Conservation (phyloP, 345 rosid species). For the Populus ilicifolia region DNA sequence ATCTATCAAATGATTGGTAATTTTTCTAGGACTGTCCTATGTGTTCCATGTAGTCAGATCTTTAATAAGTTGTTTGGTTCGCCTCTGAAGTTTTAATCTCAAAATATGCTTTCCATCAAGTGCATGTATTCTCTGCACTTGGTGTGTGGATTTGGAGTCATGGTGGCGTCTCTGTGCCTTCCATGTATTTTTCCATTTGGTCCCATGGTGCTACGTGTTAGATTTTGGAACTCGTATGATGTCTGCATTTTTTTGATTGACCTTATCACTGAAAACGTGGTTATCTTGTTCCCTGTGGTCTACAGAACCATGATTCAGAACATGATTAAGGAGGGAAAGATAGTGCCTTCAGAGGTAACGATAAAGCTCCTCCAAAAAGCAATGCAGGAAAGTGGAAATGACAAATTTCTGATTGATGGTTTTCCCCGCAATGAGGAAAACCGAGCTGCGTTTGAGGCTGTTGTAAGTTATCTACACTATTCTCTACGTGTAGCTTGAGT, state of each 20-base stretch:
- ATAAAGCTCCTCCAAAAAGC: slow-evolving; percentile 32
- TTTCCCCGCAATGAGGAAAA: slow-evolving; percentile 34
- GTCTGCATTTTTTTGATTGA: neutral
- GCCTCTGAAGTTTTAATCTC: neutral
- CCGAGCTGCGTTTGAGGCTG: slow-evolving; percentile 31
- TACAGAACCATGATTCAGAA: slow-evolving; percentile 54
- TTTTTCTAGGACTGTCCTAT: neutral
- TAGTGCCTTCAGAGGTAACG: slow-evolving; percentile 41
- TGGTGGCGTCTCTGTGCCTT: neutral
- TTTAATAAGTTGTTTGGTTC: neutral
- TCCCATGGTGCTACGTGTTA: neutral
- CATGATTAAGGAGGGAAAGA: slow-evolving; percentile 60
- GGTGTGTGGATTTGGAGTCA: neutral
- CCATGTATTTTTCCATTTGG: neutral
- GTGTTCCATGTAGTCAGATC: neutral
- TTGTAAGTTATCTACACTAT: slow-evolving; percentile 13
- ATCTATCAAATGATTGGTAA: neutral
- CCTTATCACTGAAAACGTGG: neutral
- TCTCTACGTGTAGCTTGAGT: neutral
- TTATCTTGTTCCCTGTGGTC: neutral
- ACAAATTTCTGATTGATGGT: slow-evolving; percentile 31
- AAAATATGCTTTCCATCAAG: neutral
- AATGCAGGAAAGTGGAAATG: slow-evolving; percentile 23
- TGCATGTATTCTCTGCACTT: neutral
- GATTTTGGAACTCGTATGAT: slow-evolving; percentile 1